phyloP scores from a whole-genome alignment of 257 asterid genomes.

The Jasminum sambac region DNA sequence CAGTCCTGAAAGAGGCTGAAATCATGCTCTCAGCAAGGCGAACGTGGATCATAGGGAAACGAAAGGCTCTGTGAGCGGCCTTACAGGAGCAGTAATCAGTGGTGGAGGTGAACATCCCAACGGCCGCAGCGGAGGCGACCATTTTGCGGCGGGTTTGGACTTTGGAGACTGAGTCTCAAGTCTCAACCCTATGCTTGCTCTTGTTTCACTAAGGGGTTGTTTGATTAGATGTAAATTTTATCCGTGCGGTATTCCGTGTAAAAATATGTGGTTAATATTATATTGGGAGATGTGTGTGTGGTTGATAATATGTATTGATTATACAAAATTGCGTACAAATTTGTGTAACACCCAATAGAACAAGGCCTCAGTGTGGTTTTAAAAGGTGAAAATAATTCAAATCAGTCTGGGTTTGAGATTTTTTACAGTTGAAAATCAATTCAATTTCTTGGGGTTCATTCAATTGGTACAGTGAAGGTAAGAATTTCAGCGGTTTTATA shows the following conservation, averaged over 20 bases:
- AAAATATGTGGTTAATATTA: no score
- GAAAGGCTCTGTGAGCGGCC: conserved; percentile 17
- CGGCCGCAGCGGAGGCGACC: conserved; percentile 53
- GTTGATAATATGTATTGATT: no score
- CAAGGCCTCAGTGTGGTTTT: background rate
- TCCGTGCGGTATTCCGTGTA: no score
- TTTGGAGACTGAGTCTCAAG: no score
- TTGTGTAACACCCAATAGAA: no score
- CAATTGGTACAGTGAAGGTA: background rate
- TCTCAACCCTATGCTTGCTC: background rate
- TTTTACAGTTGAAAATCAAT: background rate
- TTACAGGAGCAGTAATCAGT: conserved; percentile 32
- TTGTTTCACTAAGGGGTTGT: no score
- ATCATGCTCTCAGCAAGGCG: conserved; percentile 24
- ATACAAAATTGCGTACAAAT: no score
- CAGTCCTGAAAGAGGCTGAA: background rate
- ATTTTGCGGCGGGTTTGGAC: conserved; percentile 43
- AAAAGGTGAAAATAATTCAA: background rate
- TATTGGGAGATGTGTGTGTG: no score
- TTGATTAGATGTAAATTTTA: no score
- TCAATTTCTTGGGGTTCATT: background rate
- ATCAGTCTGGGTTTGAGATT: background rate
- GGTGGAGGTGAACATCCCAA: conserved; percentile 38
- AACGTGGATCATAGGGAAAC: conserved; percentile 16
- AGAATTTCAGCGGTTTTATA: background rate